phyloP scores from a whole-genome alignment of 2,329 filamentous ascomycete genomes.

The Periconia digitata region DNA sequence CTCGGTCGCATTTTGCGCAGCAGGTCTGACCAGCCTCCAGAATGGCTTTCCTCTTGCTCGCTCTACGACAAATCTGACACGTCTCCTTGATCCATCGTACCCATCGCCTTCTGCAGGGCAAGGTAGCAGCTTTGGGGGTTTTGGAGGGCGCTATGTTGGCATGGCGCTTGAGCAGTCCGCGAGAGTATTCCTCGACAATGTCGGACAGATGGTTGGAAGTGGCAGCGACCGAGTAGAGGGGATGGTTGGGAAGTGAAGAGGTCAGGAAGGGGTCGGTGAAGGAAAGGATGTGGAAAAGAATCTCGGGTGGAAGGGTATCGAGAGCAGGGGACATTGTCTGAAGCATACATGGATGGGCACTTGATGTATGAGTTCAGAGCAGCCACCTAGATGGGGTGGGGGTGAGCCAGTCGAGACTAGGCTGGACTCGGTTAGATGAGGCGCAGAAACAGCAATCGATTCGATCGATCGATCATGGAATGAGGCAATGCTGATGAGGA shows the following conservation, averaged over 20 bases:
- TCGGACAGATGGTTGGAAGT: conserved; percentile 25
- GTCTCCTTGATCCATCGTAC: conserved; percentile 18
- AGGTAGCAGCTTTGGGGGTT: conserved; percentile 9
- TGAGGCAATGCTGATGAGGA: too few relatives aligned
- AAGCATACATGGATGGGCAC: not conserved
- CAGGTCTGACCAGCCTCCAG: conserved; percentile 24
- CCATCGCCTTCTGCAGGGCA: conserved; percentile 27
- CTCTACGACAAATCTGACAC: conserved; percentile 32
- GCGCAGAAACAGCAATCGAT: too few relatives aligned
- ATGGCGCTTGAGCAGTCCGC: conserved; percentile 26
- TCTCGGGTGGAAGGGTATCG: conserved; percentile 27
- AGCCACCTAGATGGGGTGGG: too few relatives aligned
- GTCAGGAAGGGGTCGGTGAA: conserved; percentile 15
- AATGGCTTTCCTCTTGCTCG: conserved; percentile 25
- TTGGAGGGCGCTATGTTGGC: conserved; percentile 19
- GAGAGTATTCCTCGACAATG: conserved; percentile 33
- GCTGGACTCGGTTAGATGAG: too few relatives aligned
- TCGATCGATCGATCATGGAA: too few relatives aligned
- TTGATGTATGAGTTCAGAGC: not conserved
- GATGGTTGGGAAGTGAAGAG: conserved; percentile 8
- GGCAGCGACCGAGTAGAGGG: conserved; percentile 26
- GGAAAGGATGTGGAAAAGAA: conserved; percentile 31
- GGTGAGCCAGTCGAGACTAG: too few relatives aligned
- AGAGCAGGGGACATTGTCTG: conserved; percentile 12
- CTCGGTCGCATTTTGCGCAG: conserved; percentile 29